Evolutionary conservation across 371 early-diverging fungal species (phyloP).

Genomic region (Syncephalastrum contaminatum): DNA sequence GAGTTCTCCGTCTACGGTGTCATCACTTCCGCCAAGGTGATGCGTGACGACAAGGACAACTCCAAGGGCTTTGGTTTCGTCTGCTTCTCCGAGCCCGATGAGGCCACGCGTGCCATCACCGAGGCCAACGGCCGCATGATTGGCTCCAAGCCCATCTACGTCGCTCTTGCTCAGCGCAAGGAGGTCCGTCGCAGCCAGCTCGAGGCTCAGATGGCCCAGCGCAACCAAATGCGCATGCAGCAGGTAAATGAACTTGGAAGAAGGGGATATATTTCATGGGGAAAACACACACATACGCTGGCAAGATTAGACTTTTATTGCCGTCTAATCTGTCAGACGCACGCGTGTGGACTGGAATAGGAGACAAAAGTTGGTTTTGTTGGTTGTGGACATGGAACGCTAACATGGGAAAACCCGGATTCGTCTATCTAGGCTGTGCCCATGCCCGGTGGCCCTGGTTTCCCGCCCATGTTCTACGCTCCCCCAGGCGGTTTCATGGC

Average conservation of each 20-base stretch:
- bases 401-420: not conserved
- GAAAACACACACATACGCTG: no score
- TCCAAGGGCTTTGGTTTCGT: conserved; percentile 91
- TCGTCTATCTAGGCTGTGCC: conserved; percentile 22
- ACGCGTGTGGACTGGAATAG: not conserved
- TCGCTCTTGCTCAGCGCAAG: conserved; percentile 97
- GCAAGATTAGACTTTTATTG: not conserved
- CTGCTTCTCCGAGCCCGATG: conserved; percentile 89
- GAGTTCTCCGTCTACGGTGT: conserved; percentile 94
- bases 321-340: not conserved
- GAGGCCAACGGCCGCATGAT: conserved; percentile 94
- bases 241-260: conserved; percentile 23
- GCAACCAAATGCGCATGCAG: conserved; percentile 79
- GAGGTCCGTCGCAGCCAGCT: conserved; percentile 92
- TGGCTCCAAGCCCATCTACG: conserved; percentile 95
- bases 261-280: not conserved
- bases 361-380: no score
- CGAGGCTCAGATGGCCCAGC: conserved; percentile 93
- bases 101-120: conserved; percentile 88
- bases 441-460: conserved; percentile 49
- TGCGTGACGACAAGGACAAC: conserved; percentile 86
- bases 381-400: no score
- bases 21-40: conserved; percentile 96
- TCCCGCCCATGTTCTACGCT: conserved; percentile 56
- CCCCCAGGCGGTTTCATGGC: conserved; percentile 56